Base-by-base conservation (phyloP, 768 basidiomycete genomes). In the Leccinum incarnatum region DNA sequence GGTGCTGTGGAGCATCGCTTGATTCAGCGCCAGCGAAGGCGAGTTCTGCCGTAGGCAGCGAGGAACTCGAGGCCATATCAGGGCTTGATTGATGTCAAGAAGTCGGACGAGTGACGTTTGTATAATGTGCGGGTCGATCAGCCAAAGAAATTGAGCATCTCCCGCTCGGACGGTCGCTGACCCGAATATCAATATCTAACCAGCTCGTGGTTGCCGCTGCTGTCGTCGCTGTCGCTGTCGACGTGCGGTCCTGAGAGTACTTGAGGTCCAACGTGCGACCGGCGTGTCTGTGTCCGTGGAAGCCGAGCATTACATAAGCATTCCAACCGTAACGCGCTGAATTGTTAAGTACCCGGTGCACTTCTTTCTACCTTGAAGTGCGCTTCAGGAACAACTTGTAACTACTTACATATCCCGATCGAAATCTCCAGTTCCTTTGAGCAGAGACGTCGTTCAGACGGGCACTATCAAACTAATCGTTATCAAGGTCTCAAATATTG, bases 281-380 rank as follows among this genome's bases (percentile, higher is more conserved):
- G 11, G 46, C 37, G 21, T 42, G 49, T 21, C 42, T 34, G 51
- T 23, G 15, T 46, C 42, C 19, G 42, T 19, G 42, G 42, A 45
- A 45, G 42, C 19, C 9, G 6, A 2, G 14, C 14, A 65, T 72
- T 74, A 72, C 67, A 54, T 72, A 72, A 74, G 63, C 61, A 42
- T 12, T 8, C 21, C 42, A 10, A 29, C 29, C 29, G 29, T 29
- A 29, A 45, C 19, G 40, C 40, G 40, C 40, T n/a, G n/a, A 42
- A 42, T n/a, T n/a, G 17, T 40, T n/a, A n/a, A 42, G 9, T 42
- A 10, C 37, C 17, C 17, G 7, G 8, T 17, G 17, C 15, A 14
- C 36, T 37, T 37, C 29, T 29, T 29, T 29, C 29, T 29, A 2
- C 29, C 29, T 30, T 4, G 30, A 30, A 34, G 32, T 14, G 5